Evolutionary conservation across 805 yeast genomes (phyloP).

Genomic region (Wickerhamomyces bisporus): DNA sequence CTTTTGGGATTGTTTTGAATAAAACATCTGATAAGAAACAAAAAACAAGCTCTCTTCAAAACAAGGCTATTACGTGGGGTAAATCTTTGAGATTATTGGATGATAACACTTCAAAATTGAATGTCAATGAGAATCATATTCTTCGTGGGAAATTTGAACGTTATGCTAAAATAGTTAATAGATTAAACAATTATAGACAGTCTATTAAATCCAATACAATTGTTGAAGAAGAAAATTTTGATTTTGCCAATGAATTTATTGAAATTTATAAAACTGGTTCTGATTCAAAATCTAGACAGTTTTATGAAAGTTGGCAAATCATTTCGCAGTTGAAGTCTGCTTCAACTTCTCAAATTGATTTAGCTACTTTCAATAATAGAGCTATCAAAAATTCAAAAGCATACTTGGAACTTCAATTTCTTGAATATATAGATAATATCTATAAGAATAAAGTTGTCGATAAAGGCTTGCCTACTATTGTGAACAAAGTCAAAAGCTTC

Average conservation of each 20-base stretch:
- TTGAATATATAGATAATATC: conserved; percentile 63
- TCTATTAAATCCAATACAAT: conserved; percentile 21
- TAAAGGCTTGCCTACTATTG: conserved; percentile 67
- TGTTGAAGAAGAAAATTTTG: conserved; percentile 34
- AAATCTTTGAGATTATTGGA: conserved; percentile 24
- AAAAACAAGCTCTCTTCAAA: conserved; percentile 10
- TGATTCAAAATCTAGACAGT: conserved; percentile 63
- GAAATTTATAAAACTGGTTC: conserved; percentile 52
- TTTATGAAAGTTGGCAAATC: conserved; percentile 71
- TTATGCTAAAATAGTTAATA: conserved; percentile 66
- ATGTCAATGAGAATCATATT: conserved; percentile 37
- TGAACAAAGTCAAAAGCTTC: conserved; percentile 66
- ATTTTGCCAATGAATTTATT: conserved; percentile 54
- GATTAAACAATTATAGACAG: conserved; percentile 66
- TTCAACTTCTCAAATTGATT: conserved; percentile 15
- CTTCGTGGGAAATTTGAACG: conserved; percentile 58
- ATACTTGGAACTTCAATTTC: conserved; percentile 73
- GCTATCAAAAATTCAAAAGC: conserved; percentile 51
- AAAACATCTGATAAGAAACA: conserved; percentile 16
- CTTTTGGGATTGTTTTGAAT: conserved; percentile 53
- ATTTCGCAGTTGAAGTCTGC: conserved; percentile 35
- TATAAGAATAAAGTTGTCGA: conserved; percentile 47
- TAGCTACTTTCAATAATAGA: conserved; percentile 23
- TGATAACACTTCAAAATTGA: conserved; percentile 30
- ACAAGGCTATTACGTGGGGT: conserved; percentile 24